Evolutionary conservation across 345 rosid genomes (phyloP).

Genomic region (Melaleuca quinquenervia): DNA sequence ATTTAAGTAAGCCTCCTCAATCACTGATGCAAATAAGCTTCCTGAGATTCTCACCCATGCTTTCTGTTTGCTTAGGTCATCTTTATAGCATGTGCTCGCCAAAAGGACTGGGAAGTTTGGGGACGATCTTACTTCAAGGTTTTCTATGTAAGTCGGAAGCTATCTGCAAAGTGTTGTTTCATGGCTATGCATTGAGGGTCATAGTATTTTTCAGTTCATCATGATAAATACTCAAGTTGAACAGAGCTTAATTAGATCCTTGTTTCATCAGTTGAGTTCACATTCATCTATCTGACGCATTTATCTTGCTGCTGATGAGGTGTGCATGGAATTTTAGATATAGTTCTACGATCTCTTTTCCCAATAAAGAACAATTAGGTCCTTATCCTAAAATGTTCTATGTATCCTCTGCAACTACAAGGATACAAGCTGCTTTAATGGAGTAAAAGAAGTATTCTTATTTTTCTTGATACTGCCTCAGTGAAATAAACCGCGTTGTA

Average conservation of each 20-base stretch:
- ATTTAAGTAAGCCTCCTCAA: background rate
- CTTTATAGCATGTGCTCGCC: conserved; percentile 26
- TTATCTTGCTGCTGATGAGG: background rate
- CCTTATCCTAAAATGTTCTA: background rate
- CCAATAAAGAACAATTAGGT: background rate
- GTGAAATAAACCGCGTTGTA: background rate
- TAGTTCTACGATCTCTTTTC: background rate
- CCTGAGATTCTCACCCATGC: background rate
- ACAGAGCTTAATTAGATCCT: background rate
- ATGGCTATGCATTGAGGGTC: background rate
- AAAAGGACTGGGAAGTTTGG: conserved; percentile 24
- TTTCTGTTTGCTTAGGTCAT: conserved; percentile 25
- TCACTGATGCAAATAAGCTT: background rate
- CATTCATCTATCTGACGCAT: background rate
- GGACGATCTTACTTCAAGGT: conserved; percentile 27
- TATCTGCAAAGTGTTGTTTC: background rate
- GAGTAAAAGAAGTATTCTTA: background rate
- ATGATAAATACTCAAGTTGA: background rate
- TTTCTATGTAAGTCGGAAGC: conserved; percentile 37
- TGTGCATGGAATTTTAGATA: background rate
- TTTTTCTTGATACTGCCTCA: background rate
- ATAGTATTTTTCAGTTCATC: background rate
- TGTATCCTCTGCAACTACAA: background rate
- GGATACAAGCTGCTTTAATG: background rate
- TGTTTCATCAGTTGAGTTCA: background rate